Percentiles rank a stretch among this genome's conserved stretches.
These are phyloP conservation scores for Corylus avellana DNA, from an alignment of 306 rosid genomes.

Conservation along the genomic window DNA sequence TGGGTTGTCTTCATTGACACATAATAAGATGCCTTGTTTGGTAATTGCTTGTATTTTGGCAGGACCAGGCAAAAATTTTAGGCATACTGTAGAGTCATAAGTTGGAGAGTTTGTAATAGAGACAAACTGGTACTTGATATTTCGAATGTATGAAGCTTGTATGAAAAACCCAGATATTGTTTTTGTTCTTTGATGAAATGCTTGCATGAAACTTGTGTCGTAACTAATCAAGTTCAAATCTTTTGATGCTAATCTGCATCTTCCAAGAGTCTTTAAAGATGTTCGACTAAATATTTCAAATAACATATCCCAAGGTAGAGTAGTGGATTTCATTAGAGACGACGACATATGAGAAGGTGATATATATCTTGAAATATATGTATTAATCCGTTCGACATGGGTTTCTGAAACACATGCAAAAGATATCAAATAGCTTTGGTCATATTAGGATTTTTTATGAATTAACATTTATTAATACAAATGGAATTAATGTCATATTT, in stretches of 20 bases:
- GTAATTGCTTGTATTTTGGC: too few relatives aligned
- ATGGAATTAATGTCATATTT: too few relatives aligned
- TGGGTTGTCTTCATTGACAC: neutral
- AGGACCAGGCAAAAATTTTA: neutral
- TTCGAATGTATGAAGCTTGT: neutral
- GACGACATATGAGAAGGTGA: too few relatives aligned
- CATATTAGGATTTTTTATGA: too few relatives aligned
- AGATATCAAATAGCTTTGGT: too few relatives aligned
- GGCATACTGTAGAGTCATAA: neutral
- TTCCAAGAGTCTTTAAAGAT: neutral
- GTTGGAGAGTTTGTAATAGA: neutral
- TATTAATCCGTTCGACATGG: too few relatives aligned
- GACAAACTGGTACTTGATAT: neutral
- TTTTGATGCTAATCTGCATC: neutral
- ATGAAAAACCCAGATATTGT: neutral
- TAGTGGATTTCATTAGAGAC: neutral
- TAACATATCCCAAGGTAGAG: neutral
- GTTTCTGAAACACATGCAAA: too few relatives aligned
- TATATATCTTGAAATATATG: too few relatives aligned
- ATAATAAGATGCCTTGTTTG: neutral
- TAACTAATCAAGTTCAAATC: neutral
- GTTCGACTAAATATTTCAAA: neutral
- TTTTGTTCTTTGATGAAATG: neutral
- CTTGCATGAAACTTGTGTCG: neutral
- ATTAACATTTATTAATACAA: too few relatives aligned